Percentiles rank a stretch among this genome's conserved stretches.
Evolutionary conservation across 768 basidiomycete genomes (phyloP).

Genomic region (Pleurotus tuoliensis): DNA sequence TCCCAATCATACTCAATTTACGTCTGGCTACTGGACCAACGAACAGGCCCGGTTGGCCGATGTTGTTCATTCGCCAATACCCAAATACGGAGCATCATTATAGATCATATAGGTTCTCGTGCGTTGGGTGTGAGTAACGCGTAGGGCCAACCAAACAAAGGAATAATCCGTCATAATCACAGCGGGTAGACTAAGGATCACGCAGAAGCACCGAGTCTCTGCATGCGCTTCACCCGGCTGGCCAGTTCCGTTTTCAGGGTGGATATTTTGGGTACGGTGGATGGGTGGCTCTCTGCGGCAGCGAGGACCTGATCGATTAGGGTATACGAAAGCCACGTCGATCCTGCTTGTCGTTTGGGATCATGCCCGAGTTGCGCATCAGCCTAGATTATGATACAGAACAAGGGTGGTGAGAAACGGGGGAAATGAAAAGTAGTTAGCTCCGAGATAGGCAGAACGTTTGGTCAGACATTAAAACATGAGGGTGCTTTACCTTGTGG

Average conservation of each 20-base stretch:
- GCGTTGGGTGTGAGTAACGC: no score
- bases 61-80: no score
- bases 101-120: no score
- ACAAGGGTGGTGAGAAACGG: not conserved
- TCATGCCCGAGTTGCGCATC: constrained; percentile 50
- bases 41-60: no score
- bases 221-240: constrained; percentile 63
- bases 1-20: no score
- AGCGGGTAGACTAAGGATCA: no score
- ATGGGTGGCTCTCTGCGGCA: constrained; percentile 51
- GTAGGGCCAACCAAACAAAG: no score
- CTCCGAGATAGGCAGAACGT: not conserved
- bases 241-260: constrained; percentile 58
- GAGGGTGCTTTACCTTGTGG: constrained; percentile 49
- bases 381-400: constrained; percentile 30
- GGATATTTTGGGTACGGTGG: constrained; percentile 25
- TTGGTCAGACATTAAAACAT: not conserved
- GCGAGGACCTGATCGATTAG: constrained; percentile 80
- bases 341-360: constrained; percentile 48
- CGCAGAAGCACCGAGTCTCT: constrained; percentile 44
- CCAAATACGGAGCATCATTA: no score
- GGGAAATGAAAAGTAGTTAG: not conserved
- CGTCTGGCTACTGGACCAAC: no score
- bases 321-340: constrained; percentile 80
- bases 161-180: no score